Evolutionary conservation across 148 eudicot species (phyloP), one percentile per base, ranked within the genome.

Genomic region (Beta vulgaris): DNA sequence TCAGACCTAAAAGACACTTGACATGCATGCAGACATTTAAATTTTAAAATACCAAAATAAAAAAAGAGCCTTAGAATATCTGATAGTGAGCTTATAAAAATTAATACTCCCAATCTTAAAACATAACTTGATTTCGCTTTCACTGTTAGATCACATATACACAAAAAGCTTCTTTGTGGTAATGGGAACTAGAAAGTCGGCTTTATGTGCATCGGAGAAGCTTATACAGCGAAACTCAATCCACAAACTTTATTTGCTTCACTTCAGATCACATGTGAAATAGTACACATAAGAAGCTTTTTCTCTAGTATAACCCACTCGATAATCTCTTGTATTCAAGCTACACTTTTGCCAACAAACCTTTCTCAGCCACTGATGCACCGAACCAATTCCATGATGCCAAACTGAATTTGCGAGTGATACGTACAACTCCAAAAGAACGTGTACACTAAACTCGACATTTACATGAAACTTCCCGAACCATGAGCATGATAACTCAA

Each of bases 21-120:
- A 65, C 69, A 65, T 3, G 34, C 51, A 66, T 66, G 51, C 29
- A 32, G n/a, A n/a, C n/a, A n/a, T n/a, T n/a, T n/a, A n/a, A n/a
- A n/a, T n/a, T n/a, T n/a, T n/a, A n/a, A n/a, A n/a, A n/a, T n/a
- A n/a, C n/a, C n/a, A n/a, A n/a, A n/a, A n/a, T n/a, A 36, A 35
- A 35, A 1, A 4, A 63, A 63, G 36, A 36, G 68, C 14, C 68
- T n/a, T 12, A 8, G 14, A 21, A 35, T 36, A 34, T 21, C 68
- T 21, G 29, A 35, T 57, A 57, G 5, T 28, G 25, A 32, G 32
- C 13, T 57, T 43, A 63, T 63, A 28, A 63, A 63, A 19, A 60
- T 23, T 55, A 58, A 32, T 34, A 35, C 66, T 6, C 19, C 19
- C 25, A 34, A 36, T 35, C 21, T 36, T 8, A 2, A 39, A 65